Percentiles rank a stretch among this genome's conserved stretches.
Evolutionary conservation across 2,329 filamentous ascomycete genomes (phyloP).

Genomic region (Claviceps sp.): DNA sequence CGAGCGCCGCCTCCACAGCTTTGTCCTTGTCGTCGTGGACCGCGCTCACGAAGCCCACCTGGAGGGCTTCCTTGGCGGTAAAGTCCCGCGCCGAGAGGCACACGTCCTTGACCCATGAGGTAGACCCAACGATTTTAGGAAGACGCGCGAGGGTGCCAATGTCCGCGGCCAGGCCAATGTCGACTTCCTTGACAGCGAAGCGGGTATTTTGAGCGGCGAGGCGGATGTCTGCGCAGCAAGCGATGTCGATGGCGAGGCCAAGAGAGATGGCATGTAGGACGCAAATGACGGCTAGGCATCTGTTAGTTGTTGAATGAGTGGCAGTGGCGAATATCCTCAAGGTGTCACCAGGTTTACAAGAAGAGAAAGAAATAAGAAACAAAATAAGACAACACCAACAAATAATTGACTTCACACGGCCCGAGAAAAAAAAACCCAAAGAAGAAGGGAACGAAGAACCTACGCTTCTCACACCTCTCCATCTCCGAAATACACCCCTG

Average conservation of each 20-base stretch:
- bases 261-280: constrained; percentile 68
- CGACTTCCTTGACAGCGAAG: constrained; percentile 68
- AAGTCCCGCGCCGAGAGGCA: constrained; percentile 60
- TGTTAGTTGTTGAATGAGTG: background rate
- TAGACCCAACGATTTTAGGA: constrained; percentile 57
- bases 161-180: constrained; percentile 69
- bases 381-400: background rate
- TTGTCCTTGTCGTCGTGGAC: constrained; percentile 51
- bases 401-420: too few species aligned
- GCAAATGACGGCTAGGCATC: constrained; percentile 55
- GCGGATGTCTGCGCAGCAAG: constrained; percentile 57
- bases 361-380: background rate
- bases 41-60: constrained; percentile 56
- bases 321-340: too few species aligned
- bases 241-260: constrained; percentile 65
- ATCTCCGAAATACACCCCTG: constrained; percentile 64
- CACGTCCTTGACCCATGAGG: constrained; percentile 71
- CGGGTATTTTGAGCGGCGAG: constrained; percentile 45
- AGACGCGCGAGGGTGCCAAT: constrained; percentile 63
- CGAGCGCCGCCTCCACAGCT: constrained; percentile 48
- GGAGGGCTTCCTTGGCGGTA: constrained; percentile 50
- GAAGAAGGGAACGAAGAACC: background rate
- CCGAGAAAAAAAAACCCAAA: background rate
- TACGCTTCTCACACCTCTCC: constrained; percentile 81
- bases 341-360: too few species aligned